Evolutionary conservation across 768 basidiomycete genomes (phyloP).

Genomic region (Lentinula raphanica): DNA sequence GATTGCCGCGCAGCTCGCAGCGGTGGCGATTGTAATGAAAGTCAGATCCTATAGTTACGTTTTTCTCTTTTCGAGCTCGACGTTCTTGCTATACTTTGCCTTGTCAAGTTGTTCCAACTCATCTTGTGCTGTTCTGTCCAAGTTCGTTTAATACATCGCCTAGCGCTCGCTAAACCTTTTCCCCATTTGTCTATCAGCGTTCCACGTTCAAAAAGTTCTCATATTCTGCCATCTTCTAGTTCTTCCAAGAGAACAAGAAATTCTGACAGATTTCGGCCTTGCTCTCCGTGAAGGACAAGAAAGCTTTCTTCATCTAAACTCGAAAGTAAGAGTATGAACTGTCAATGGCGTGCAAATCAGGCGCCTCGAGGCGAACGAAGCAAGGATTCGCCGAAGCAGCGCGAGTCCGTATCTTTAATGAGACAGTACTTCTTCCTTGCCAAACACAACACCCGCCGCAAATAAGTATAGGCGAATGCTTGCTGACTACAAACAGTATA

Average conservation of each 20-base stretch:
- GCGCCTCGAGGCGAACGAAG: not conserved
- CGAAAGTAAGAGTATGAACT: not conserved
- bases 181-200: not conserved
- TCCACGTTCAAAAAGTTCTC: not conserved
- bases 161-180: not conserved
- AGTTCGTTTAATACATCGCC: not conserved
- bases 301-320: not conserved
- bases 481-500: not conserved
- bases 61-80: not conserved
- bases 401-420: not conserved
- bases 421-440: not conserved
- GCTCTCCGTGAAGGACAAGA: not conserved
- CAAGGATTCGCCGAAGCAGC: not conserved
- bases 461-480: not conserved
- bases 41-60: not conserved
- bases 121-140: not conserved
- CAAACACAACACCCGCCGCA: not conserved
- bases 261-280: not conserved
- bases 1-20: constrained; percentile 5
- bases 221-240: too few relatives aligned
- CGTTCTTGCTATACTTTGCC: not conserved
- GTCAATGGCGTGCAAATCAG: not conserved
- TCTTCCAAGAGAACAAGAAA: not conserved
- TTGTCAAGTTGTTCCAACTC: too few relatives aligned
- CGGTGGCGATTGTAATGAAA: not conserved